These are phyloP conservation scores for Rhodamnia argentea DNA, from an alignment of 345 rosid genomes.

Conservation along the genomic window DNA sequence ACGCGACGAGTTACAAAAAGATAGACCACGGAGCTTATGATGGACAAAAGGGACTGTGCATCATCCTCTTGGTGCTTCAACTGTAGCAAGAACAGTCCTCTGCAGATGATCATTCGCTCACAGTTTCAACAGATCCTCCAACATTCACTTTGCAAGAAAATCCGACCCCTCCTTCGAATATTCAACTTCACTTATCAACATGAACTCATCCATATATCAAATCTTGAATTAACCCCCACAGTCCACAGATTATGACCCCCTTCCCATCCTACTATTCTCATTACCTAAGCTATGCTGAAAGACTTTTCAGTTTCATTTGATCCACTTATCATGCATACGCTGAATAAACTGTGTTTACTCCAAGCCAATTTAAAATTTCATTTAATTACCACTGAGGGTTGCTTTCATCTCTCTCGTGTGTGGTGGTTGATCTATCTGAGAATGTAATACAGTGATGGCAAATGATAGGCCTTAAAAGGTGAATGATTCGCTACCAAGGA, in stretches of 20 bases:
- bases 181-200: constrained; percentile 6
- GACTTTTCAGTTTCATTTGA: background rate
- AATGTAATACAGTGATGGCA: background rate
- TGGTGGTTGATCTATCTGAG: background rate
- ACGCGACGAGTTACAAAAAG: background rate
- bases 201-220: background rate
- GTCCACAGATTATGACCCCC: background rate
- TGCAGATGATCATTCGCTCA: background rate
- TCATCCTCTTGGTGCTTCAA: background rate
- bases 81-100: background rate
- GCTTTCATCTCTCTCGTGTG: background rate
- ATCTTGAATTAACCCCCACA: background rate
- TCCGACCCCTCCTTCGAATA: background rate
- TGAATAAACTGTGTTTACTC: background rate
- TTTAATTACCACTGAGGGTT: background rate
- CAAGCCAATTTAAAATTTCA: background rate
- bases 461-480: background rate
- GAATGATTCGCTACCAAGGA: background rate
- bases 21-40: background rate
- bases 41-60: background rate
- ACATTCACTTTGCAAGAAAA: background rate
- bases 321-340: background rate
- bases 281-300: background rate
- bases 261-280: background rate
- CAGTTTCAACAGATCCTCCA: background rate